Base-by-base conservation (phyloP, 345 rosid species). In the Stellera chamaejasme region DNA sequence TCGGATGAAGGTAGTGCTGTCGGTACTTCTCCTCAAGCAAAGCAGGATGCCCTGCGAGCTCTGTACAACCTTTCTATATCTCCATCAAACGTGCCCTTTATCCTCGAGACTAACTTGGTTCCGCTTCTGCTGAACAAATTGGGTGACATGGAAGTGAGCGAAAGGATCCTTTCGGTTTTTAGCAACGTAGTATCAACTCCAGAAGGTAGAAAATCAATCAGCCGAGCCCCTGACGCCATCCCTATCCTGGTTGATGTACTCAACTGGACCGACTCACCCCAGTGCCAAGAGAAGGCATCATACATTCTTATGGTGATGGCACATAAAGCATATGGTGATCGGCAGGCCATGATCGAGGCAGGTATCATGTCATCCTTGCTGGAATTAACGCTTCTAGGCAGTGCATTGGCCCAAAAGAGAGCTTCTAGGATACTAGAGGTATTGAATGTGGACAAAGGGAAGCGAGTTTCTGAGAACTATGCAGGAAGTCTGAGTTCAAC, bases 61-160 rank as follows among this genome's bases (percentile, higher is more conserved):
- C 81, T 93, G 7, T 93, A 82, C 70, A 93, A 93, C 58, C 86
- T 93, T 19, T 86, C 99, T 4, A 86, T 93, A 65, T 72, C 65
- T 36, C 77, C 80, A 10, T 66, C 78, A 1, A 93, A 89, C 56
- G 61, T 86, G 25, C 65, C 80, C 11, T 78, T 69, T 59, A 67
- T 93, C 58, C 45, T 83, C 23, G 89, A 88, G 69, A 79, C 94
- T 0, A 75, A 78, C 67, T 59, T 84, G 71, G 71, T 87, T 66
- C 65, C 69, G 0, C 82, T 68, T 63, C 81, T 93, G 7, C 25
- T 89, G 67, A 83, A 61, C 63, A 45, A 73, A 4, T 59, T 93
- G 63, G 99, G 99, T 43, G 88, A 88, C 63, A 93, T 93, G 99
- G 91, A 93, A 52, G 75, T 79, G 6, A 93, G 97, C 48, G 99